Percentiles rank a stretch among this genome's conserved stretches.
Evolutionary conservation across 805 yeast genomes (phyloP).

Genomic region (Torulaspora delbrueckii): DNA sequence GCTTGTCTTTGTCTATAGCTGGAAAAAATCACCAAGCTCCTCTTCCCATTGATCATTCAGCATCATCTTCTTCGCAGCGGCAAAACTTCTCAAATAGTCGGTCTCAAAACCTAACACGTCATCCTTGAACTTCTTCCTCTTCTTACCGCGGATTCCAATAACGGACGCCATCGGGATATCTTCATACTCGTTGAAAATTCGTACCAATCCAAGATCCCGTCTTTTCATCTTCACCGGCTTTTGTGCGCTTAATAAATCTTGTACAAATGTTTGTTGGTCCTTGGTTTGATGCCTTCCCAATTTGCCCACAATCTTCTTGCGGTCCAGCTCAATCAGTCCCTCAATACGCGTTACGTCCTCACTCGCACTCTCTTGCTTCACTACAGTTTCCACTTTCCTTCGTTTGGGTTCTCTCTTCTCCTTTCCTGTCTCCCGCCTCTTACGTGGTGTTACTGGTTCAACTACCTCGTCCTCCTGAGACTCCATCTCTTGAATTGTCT

Average conservation of each 20-base stretch:
- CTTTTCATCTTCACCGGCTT: conserved; percentile 21
- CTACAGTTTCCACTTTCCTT: conserved; percentile 2
- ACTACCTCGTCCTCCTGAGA: conserved; percentile 1
- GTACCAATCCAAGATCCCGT: conserved; percentile 31
- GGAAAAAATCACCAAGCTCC: conserved; percentile 1
- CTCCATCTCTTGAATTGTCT: conserved; percentile 4
- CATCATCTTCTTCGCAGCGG: conserved; percentile 23
- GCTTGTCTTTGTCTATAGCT: conserved; percentile 13
- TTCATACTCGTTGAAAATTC: conserved; percentile 34
- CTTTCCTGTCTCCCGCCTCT: conserved; percentile 1
- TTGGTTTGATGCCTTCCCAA: conserved; percentile 7
- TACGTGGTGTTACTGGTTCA: conserved; percentile 1
- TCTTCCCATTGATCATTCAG: conserved; percentile 5
- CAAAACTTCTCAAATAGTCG: conserved; percentile 26
- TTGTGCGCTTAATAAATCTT: conserved; percentile 25
- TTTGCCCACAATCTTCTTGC: conserved; percentile 10
- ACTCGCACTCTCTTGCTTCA: conserved; percentile 1
- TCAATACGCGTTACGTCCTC: conserved; percentile 13
- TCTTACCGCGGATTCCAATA: conserved; percentile 36
- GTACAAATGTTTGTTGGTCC: conserved; percentile 24
- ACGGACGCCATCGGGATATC: conserved; percentile 35
- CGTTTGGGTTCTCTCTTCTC: conserved; percentile 1
- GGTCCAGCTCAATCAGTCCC: conserved; percentile 16
- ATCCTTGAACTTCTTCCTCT: conserved; percentile 33
- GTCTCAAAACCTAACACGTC: conserved; percentile 34